Evolutionary conservation across 2,329 filamentous ascomycete species (phyloP).

Genomic region (Scolecobasidium constrictum): DNA sequence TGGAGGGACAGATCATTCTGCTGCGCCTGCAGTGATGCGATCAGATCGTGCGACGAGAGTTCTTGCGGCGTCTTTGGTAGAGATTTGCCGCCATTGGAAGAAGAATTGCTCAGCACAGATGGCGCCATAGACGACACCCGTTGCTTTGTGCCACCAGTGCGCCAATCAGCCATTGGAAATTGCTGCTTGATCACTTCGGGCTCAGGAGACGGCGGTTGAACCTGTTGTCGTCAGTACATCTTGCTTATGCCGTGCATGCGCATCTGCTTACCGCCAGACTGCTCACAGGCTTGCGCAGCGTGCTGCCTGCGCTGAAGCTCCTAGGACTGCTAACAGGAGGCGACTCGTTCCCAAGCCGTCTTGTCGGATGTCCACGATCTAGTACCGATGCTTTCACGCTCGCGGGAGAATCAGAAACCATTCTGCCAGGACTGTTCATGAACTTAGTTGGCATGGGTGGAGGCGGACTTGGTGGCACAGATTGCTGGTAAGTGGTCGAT

Average conservation of each 20-base stretch:
- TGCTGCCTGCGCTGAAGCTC: slow-evolving; percentile 18
- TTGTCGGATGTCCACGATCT: slow-evolving; percentile 10
- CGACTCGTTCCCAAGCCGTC: slow-evolving; percentile 4
- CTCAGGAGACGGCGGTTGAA: slow-evolving; percentile 15
- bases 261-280: too few relatives aligned
- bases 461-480: slow-evolving; percentile 29
- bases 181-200: slow-evolving; percentile 13
- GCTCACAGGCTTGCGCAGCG: slow-evolving; percentile 15
- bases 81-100: slow-evolving; percentile 17
- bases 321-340: slow-evolving; percentile 14
- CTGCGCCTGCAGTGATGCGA: slow-evolving; percentile 26
- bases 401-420: too few relatives aligned
- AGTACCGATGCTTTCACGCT: slow-evolving; percentile 13
- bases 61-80: slow-evolving; percentile 26
- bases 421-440: slow-evolving; percentile 2
- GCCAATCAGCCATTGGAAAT: slow-evolving; percentile 9
- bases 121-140: slow-evolving; percentile 5
- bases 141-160: background rate
- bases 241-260: too few relatives aligned
- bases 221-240: slow-evolving; percentile 14
- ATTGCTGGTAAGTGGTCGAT: slow-evolving; percentile 25
- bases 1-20: slow-evolving; percentile 26
- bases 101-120: background rate
- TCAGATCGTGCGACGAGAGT: slow-evolving; percentile 22
- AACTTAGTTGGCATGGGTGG: slow-evolving; percentile 17